Evolutionary conservation across 306 rosid species (phyloP), one percentile per base, ranked within the genome.

Genomic region (Castanea mollissima): DNA sequence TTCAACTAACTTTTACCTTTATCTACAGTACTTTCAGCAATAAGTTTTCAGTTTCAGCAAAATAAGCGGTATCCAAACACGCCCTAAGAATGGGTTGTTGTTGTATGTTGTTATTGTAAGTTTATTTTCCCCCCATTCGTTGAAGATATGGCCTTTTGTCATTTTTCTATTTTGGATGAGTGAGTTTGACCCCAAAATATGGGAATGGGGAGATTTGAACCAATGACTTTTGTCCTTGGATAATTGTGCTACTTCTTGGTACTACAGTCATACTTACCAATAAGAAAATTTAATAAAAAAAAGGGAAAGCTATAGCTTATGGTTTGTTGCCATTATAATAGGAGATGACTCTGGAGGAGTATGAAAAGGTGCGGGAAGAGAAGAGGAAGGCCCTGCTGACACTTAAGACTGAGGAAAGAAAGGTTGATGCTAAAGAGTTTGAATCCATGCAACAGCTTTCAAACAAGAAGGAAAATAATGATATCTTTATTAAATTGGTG

Each of bases 271-370:
- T 68, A 7, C 52, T 35, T 19, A 8, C 13, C 18, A 1, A 35
- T 19, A 34, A 35, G 72, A 7, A 68, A 65, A 29, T 14, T 27
- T 29, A 20, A 21, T 20, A 60, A 23, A 4, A 60, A 12, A 6
- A 64, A 29, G 34, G n/a, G 31, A 29, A 31, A n/a, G 9, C 29
- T 68, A 23, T 68, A 55, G 79, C 75, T 78, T 4, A 87, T 14
- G 59, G 18, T 67, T 67, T 82, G 7, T 69, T 35, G 75, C 55
- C 29, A 68, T 51, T 69, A 34, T 83, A 73, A 59, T 46, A 95
- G 99, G 98, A 95, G 78, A 95, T 95, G 99, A 95, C 99, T 6
- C 79, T 95, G 84, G 99, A 91, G 84, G 99, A 95, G 85, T 95
- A 93, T 81, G 90, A 95, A 83, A 95, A 95, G 76, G 84, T 95